Conservation (phyloP, 495 filamentous ascomycete species). For the Evernia prunastri region DNA sequence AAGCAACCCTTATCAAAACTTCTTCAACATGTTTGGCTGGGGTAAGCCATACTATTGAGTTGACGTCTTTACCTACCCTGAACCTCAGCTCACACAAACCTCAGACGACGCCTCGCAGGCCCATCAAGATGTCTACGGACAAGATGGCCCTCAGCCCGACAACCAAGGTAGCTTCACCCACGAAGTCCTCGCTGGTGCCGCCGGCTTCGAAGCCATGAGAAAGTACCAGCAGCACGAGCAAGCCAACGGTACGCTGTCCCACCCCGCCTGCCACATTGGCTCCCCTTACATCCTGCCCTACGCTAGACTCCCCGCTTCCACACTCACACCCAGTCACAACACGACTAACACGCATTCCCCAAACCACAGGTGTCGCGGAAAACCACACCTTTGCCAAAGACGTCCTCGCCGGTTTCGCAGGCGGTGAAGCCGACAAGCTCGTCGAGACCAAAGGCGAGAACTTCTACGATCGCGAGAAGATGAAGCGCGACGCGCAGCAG, state of each 20-base stretch:
- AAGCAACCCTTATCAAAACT: not conserved
- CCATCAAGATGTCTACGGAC: slow-evolving; percentile 9
- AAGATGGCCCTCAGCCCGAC: slow-evolving; percentile 11
- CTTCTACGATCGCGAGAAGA: slow-evolving; percentile 59
- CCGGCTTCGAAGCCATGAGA: slow-evolving; percentile 68
- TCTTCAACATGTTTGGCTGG: slow-evolving; percentile 5
- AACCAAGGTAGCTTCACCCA: slow-evolving; percentile 55
- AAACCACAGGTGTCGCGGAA: slow-evolving; percentile 48
- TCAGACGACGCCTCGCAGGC: slow-evolving; percentile 13
- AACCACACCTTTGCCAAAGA: slow-evolving; percentile 67
- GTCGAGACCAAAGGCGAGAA: slow-evolving; percentile 68
- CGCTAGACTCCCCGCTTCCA: not conserved
- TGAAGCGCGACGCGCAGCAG: slow-evolving; percentile 54
- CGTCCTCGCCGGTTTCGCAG: slow-evolving; percentile 59
- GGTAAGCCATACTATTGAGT: slow-evolving; percentile 2
- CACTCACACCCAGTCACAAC: not conserved
- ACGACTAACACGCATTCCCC: not conserved
- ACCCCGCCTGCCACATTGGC: not conserved
- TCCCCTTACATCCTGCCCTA: too few species aligned
- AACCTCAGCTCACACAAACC: not conserved
- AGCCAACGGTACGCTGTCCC: slow-evolving; percentile 46
- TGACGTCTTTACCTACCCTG: not conserved
- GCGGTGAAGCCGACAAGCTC: slow-evolving; percentile 65
- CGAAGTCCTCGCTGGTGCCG: slow-evolving; percentile 64
- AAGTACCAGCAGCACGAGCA: slow-evolving; percentile 61